Conservation (phyloP, 2,329 filamentous ascomycete species). For the Fusarium palustre region DNA sequence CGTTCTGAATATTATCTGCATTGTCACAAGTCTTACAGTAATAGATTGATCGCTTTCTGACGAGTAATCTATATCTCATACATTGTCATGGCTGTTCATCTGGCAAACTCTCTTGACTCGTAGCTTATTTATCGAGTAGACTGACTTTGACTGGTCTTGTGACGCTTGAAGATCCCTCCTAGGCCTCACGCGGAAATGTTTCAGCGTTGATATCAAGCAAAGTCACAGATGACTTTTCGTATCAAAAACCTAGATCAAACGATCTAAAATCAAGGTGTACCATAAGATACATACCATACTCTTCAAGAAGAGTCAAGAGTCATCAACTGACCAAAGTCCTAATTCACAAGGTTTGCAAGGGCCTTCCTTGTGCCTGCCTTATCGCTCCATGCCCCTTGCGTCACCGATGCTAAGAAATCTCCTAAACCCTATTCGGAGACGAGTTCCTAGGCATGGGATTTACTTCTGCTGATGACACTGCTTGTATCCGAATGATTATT, state of each 20-base stretch:
- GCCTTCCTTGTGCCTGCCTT: conserved; percentile 7
- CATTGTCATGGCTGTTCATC: background rate
- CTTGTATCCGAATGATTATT: conserved; percentile 9
- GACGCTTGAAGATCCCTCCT: conserved; percentile 18
- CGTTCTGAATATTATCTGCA: background rate
- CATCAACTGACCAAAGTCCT: conserved; percentile 37
- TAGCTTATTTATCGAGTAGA: background rate
- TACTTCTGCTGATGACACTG: conserved; percentile 22
- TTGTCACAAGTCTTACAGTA: background rate
- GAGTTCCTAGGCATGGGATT: conserved; percentile 17
- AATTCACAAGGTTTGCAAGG: conserved; percentile 1
- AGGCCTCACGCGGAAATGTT: conserved; percentile 19
- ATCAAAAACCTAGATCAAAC: conserved; percentile 29
- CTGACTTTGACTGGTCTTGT: conserved; percentile 27
- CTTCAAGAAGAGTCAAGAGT: background rate
- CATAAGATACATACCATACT: background rate
- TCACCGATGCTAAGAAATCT: conserved; percentile 30
- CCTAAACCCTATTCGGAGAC: conserved; percentile 37
- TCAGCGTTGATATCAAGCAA: conserved; percentile 6
- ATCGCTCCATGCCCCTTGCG: conserved; percentile 30
- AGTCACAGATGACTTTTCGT: conserved; percentile 21
- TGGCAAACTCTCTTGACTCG: conserved; percentile 14
- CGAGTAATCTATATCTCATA: background rate
- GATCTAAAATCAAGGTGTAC: conserved; percentile 5
- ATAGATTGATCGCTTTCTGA: background rate